Base-by-base conservation (phyloP, 2,329 filamentous ascomycete species). In the Epichloe elymi region DNA sequence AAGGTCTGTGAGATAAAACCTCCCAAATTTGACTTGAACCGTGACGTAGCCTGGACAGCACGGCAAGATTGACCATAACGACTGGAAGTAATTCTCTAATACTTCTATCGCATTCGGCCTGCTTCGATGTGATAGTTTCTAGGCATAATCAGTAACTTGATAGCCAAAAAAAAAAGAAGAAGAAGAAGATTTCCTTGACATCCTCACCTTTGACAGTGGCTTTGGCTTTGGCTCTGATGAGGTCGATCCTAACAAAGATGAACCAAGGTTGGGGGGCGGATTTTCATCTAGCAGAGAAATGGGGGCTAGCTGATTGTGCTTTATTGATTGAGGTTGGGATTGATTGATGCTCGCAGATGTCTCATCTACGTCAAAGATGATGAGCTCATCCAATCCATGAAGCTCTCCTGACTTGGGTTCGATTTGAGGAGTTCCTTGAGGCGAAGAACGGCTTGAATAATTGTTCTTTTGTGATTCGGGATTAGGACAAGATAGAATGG, bases 21-120 rank as follows among this genome's bases (percentile, higher is more conserved):
- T 60, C 1, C 64, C 64, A 43, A 66, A 61, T 14, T 55, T 55
- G 33, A 61, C 51, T 39, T 59, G 54, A 8, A 66, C 41, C 5
- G 51, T 55, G 14, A 64, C 37, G 7, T 50, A 47, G 1, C 64
- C 64, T 6, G 64, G 60, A 0, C 53, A 53, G 7, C 57, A 37
- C 45, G 58, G 55, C 15, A 65, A 43, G 6, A 61, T 33, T 6
- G 50, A 48, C 2, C 59, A 42, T 17, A 62, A 33, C 1, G 55
- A 46, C 6, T 46, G 56, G 37, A 49, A 51, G 46, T 10, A 4
- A 33, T 48, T 60, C 53, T 10, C 54, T 40, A 51, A 4, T 15
- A 54, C 20, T 6, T 47, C 43, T 4, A 59, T 14, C 15, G 58
- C 44, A 35, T 55, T 52, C 8, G 33, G 55, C 37, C 51, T 56